These are phyloP conservation scores for Lactuca sativa DNA, from an alignment of 129 eudicot species.

Conservation along the genomic window DNA sequence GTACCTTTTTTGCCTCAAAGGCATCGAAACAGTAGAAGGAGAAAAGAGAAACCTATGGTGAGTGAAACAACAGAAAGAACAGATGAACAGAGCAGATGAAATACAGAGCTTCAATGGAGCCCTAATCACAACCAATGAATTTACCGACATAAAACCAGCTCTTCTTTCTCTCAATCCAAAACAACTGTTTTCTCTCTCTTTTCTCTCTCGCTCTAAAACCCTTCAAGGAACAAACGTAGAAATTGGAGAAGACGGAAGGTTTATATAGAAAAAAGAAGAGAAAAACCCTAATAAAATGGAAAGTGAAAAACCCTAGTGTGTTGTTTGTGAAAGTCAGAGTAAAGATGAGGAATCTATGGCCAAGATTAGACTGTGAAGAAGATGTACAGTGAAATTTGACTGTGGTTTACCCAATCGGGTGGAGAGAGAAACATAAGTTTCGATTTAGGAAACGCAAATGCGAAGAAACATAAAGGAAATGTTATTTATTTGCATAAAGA, in stretches of 20 bases:
- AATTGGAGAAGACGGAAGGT: neutral
- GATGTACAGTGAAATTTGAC: neutral
- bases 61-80: too few species aligned
- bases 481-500: neutral
- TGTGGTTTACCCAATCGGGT: neutral
- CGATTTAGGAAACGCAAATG: neutral
- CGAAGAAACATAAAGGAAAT: neutral
- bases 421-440: neutral
- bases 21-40: constrained; percentile 63
- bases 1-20: constrained; percentile 79
- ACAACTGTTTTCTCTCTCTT: too few species aligned
- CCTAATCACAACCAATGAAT: neutral
- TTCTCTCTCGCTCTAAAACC: too few species aligned
- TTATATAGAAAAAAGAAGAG: neutral
- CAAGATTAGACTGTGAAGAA: neutral
- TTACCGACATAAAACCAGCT: neutral
- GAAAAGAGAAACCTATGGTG: neutral
- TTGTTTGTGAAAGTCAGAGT: neutral
- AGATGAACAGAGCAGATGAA: too few species aligned
- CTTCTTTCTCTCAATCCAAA: neutral
- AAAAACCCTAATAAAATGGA: neutral
- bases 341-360: neutral
- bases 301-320: neutral
- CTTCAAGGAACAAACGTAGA: neutral
- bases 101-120: neutral